A percentile compares a stretch with the other conserved stretches of the same genome.
Conservation (phyloP, 441 rosid genomes). For the Euphorbia schlechtendalii region DNA sequence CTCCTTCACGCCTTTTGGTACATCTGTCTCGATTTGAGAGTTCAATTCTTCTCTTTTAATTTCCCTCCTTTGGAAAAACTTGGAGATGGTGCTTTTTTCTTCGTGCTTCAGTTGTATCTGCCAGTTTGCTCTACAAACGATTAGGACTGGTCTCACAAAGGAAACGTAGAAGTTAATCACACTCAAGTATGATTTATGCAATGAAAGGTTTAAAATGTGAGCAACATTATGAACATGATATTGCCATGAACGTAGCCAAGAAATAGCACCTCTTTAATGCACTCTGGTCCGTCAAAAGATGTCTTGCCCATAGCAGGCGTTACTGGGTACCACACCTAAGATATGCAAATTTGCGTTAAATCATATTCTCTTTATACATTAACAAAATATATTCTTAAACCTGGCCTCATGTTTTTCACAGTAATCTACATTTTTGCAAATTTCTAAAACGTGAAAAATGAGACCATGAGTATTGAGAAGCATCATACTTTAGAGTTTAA, state of each 20-base stretch:
- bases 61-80: constrained; percentile 50
- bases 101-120: constrained; percentile 53
- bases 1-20: constrained; percentile 22
- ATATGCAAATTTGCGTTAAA: constrained; percentile 12
- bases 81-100: constrained; percentile 53
- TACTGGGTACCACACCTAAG: constrained; percentile 75
- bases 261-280: constrained; percentile 56
- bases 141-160: not conserved
- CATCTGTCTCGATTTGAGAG: constrained; percentile 19
- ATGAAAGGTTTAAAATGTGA: too few species aligned
- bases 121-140: constrained; percentile 6
- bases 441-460: not conserved
- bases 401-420: not conserved
- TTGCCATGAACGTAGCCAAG: not conserved
- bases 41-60: constrained; percentile 32
- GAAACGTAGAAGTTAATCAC: not conserved
- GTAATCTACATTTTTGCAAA: not conserved
- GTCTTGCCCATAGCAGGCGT: constrained; percentile 75
- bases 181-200: not conserved
- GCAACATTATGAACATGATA: too few species aligned
- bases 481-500: not conserved
- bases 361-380: not conserved
- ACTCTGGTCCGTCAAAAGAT: constrained; percentile 71
- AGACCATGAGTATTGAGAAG: not conserved
- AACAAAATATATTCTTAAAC: not conserved